A percentile compares a stretch with the other conserved stretches of the same genome.
phyloP scores from a whole-genome alignment of 345 rosid genomes.

The Melaleuca alternifolia region DNA sequence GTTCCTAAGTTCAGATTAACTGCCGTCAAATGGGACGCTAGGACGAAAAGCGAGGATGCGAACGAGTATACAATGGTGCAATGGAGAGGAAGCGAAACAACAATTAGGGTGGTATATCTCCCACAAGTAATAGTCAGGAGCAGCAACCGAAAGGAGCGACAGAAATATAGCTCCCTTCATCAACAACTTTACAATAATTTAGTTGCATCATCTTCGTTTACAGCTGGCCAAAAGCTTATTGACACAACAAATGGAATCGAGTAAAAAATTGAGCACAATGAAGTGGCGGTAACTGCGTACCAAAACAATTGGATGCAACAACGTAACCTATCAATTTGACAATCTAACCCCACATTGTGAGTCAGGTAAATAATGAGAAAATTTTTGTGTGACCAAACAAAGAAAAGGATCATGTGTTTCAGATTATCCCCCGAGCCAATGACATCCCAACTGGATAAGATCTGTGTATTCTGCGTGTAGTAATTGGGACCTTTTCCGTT shows the following conservation, averaged over 20 bases:
- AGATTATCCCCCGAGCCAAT: slow-evolving; percentile 26
- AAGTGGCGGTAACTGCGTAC: neutral
- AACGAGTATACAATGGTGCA: neutral
- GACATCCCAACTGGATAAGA: slow-evolving; percentile 60
- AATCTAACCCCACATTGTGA: neutral
- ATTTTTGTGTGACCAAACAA: neutral
- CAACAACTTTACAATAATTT: neutral
- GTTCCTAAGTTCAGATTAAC: neutral
- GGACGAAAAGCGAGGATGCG: rapidly evolving
- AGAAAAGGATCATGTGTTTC: neutral
- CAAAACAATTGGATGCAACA: neutral
- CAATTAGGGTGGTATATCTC: neutral
- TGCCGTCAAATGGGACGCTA: neutral
- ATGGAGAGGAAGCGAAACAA: neutral
- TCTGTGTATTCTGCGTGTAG: slow-evolving; percentile 53
- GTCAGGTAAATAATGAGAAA: neutral
- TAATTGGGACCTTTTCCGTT: slow-evolving; percentile 8
- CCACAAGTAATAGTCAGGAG: neutral
- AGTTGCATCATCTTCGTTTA: neutral
- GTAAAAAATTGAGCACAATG: neutral
- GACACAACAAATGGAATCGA: neutral
- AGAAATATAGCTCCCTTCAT: neutral
- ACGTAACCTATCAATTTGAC: neutral
- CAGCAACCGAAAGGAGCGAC: neutral
- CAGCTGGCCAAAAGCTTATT: neutral